Evolutionary conservation across 1,284 basidiomycete genomes (phyloP).

Genomic region (Gyrodon tennesseensis): DNA sequence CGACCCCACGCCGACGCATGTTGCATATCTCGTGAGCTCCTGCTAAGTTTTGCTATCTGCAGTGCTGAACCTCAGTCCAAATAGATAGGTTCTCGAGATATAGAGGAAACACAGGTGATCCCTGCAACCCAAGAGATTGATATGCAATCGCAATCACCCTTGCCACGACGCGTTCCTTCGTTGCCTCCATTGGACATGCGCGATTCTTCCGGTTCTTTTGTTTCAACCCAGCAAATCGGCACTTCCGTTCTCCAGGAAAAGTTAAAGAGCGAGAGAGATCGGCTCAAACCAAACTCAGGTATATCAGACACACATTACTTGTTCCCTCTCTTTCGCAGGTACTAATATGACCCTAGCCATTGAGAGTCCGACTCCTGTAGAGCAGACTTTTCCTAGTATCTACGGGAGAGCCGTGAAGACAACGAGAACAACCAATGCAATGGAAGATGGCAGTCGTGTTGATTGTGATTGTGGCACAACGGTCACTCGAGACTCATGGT

Average conservation of each 20-base stretch:
- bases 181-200: slow-evolving; percentile 48
- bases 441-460: slow-evolving; percentile 31
- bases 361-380: slow-evolving; percentile 48
- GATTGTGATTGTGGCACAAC: slow-evolving; percentile 66
- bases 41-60: slow-evolving; percentile 1
- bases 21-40: slow-evolving; percentile 57
- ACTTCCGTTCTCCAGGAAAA: slow-evolving; percentile 51
- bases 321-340: slow-evolving; percentile 6
- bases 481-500: slow-evolving; percentile 43
- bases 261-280: slow-evolving; percentile 32
- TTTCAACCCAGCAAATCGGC: slow-evolving; percentile 42
- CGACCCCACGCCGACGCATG: slow-evolving; percentile 56
- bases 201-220: slow-evolving; percentile 29
- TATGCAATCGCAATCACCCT: slow-evolving; percentile 35
- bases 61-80: slow-evolving; percentile 10
- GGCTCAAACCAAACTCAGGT: slow-evolving; percentile 44
- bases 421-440: slow-evolving; percentile 5
- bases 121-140: slow-evolving; percentile 41
- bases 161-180: slow-evolving; percentile 24
- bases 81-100: slow-evolving; percentile 34
- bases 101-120: slow-evolving; percentile 53
- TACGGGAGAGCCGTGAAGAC: slow-evolving; percentile 1
- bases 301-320: slow-evolving; percentile 52
- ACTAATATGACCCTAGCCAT: slow-evolving; percentile 43
- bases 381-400: slow-evolving; percentile 7